Evolutionary conservation across 805 yeast genomes (phyloP).

Genomic region (Monosporozyma servazzii): DNA sequence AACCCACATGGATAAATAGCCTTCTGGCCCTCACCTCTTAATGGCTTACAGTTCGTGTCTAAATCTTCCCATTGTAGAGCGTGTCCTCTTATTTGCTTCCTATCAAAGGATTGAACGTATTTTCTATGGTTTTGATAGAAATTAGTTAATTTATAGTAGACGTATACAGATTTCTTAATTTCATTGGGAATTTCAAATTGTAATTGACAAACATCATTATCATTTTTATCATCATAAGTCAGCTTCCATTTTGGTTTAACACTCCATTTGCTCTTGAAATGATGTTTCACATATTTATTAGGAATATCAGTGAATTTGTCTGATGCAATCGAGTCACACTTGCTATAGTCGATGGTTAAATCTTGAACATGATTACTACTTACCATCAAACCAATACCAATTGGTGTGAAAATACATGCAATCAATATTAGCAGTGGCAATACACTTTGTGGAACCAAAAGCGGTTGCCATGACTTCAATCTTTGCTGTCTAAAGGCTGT

Average conservation of each 20-base stretch:
- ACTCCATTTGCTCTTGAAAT: slow-evolving; percentile 41
- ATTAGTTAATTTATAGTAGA: slow-evolving; percentile 81
- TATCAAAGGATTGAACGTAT: slow-evolving; percentile 78
- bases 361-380: slow-evolving; percentile 77
- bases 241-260: slow-evolving; percentile 57
- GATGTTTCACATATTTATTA: slow-evolving; percentile 43
- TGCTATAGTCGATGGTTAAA: slow-evolving; percentile 62
- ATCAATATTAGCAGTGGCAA: slow-evolving; percentile 70
- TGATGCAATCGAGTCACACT: slow-evolving; percentile 50
- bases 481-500: slow-evolving; percentile 75
- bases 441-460: slow-evolving; percentile 84
- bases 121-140: slow-evolving; percentile 93
- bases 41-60: slow-evolving; percentile 33
- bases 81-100: slow-evolving; percentile 69
- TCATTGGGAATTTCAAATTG: slow-evolving; percentile 66
- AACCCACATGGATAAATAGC: slow-evolving; percentile 73
- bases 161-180: slow-evolving; percentile 58
- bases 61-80: slow-evolving; percentile 49
- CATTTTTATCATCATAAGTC: slow-evolving; percentile 31
- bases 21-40: slow-evolving; percentile 26
- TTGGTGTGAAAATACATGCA: slow-evolving; percentile 77
- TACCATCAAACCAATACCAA: slow-evolving; percentile 75
- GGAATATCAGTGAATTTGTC: slow-evolving; percentile 47
- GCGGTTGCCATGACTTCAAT: slow-evolving; percentile 66
- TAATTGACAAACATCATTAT: slow-evolving; percentile 45